phyloP scores from a whole-genome alignment of 495 filamentous ascomycete genomes.

The Daldinia concentrica region DNA sequence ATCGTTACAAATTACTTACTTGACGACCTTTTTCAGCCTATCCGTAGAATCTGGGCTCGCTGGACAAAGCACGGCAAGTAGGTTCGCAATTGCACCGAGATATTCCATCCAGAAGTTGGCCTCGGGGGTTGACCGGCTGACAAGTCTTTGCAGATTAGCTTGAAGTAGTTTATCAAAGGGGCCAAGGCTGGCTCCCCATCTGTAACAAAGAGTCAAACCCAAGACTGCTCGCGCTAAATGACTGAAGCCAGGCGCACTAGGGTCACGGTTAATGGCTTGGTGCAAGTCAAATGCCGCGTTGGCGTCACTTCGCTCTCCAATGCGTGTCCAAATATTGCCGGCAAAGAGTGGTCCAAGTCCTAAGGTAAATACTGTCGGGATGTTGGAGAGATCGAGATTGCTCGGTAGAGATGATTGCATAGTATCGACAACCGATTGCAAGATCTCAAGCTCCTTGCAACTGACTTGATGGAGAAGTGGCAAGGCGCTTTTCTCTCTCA shows the following conservation, averaged over 20 bases:
- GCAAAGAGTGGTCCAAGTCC: slow-evolving; percentile 55
- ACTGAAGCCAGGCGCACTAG: slow-evolving; percentile 75
- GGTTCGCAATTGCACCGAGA: slow-evolving; percentile 51
- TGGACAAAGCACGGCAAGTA: slow-evolving; percentile 49
- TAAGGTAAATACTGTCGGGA: slow-evolving; percentile 53
- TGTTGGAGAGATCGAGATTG: slow-evolving; percentile 58
- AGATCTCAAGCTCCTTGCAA: slow-evolving; percentile 48
- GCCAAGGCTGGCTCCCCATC: slow-evolving; percentile 75
- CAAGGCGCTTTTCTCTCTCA: slow-evolving; percentile 73
- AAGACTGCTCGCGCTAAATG: slow-evolving; percentile 77
- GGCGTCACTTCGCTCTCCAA: slow-evolving; percentile 54
- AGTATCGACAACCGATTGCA: slow-evolving; percentile 58
- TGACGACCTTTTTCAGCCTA: slow-evolving; percentile 41
- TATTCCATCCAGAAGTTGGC: slow-evolving; percentile 57
- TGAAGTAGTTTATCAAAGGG: slow-evolving; percentile 57
- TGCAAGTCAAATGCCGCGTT: slow-evolving; percentile 76
- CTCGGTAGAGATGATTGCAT: slow-evolving; percentile 65
- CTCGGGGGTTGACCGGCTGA: slow-evolving; percentile 46
- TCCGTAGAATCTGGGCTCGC: slow-evolving; percentile 41
- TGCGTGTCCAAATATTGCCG: slow-evolving; percentile 56
- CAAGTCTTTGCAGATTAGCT: slow-evolving; percentile 50
- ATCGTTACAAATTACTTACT: slow-evolving; percentile 39
- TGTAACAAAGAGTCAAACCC: slow-evolving; percentile 75
- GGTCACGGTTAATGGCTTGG: slow-evolving; percentile 71
- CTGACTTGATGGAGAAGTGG: slow-evolving; percentile 58